phyloP scores from a whole-genome alignment of 2,329 filamentous ascomycete genomes.

The Fusarium phyllophilum region DNA sequence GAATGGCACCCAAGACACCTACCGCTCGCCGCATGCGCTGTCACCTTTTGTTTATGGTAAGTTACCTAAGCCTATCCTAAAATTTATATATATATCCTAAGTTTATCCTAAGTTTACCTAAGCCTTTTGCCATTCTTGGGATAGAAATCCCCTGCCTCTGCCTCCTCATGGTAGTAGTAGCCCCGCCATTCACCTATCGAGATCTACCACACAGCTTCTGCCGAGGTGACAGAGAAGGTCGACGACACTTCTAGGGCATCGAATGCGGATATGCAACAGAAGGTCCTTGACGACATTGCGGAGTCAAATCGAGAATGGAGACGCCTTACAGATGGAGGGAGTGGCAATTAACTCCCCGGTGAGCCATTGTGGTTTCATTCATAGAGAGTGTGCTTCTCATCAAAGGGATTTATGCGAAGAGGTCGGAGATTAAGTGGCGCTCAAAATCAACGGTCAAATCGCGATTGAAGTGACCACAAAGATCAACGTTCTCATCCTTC shows the following conservation, averaged over 20 bases:
- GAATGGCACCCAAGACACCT: background rate
- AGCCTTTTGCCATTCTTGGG: background rate
- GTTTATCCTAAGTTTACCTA: background rate
- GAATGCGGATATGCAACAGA: no score
- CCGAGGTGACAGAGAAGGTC: no score
- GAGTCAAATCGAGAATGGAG: no score
- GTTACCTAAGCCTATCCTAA: background rate
- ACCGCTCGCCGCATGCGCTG: background rate
- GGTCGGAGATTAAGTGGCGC: background rate
- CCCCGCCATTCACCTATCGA: no score
- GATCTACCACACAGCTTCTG: no score
- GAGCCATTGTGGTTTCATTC: background rate
- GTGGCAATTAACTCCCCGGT: background rate
- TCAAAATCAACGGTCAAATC: background rate
- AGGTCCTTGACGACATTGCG: no score
- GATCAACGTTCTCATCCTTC: background rate
- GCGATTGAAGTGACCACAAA: background rate
- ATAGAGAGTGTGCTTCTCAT: background rate
- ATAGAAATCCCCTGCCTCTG: background rate
- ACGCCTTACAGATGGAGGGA: no score
- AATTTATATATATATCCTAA: background rate
- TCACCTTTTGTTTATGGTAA: background rate
- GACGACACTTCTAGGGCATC: no score
- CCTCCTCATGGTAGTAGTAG: no score
- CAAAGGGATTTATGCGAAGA: background rate